A percentile compares a stretch with the other conserved stretches of the same genome.
Conservation (phyloP, 2,329 filamentous ascomycete genomes). For the Epichloe uncinata region DNA sequence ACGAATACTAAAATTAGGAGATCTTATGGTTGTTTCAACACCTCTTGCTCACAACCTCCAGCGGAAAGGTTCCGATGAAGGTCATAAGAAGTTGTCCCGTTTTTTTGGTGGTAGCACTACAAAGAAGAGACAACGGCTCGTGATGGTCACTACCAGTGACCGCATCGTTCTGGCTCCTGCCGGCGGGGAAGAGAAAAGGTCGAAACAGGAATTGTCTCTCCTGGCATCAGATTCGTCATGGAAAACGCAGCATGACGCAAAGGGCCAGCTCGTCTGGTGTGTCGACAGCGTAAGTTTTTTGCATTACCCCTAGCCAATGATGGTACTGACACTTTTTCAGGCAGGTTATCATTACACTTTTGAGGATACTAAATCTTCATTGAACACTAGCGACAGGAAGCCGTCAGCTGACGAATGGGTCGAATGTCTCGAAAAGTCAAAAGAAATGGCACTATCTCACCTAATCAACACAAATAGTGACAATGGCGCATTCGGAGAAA, state of each 20-base stretch:
- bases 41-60: constrained; percentile 64
- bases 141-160: constrained; percentile 88
- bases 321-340: constrained; percentile 34
- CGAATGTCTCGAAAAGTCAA: constrained; percentile 73
- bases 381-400: constrained; percentile 45
- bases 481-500: constrained; percentile 54
- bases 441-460: constrained; percentile 69
- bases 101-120: constrained; percentile 87
- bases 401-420: constrained; percentile 82
- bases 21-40: constrained; percentile 70
- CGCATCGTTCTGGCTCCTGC: constrained; percentile 82
- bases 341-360: constrained; percentile 84
- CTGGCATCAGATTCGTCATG: constrained; percentile 62
- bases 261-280: constrained; percentile 77
- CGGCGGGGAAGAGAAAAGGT: constrained; percentile 89
- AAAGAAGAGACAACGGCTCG: constrained; percentile 84
- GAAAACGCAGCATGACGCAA: constrained; percentile 70
- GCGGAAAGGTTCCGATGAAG: constrained; percentile 56
- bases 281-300: constrained; percentile 71
- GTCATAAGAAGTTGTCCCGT: constrained; percentile 77
- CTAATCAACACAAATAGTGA: constrained; percentile 52
- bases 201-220: constrained; percentile 85
- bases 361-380: constrained; percentile 69
- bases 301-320: neutral
- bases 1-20: constrained; percentile 85